These are phyloP conservation scores for Russula emetica DNA, from an alignment of 768 basidiomycete genomes.

Conservation along the genomic window DNA sequence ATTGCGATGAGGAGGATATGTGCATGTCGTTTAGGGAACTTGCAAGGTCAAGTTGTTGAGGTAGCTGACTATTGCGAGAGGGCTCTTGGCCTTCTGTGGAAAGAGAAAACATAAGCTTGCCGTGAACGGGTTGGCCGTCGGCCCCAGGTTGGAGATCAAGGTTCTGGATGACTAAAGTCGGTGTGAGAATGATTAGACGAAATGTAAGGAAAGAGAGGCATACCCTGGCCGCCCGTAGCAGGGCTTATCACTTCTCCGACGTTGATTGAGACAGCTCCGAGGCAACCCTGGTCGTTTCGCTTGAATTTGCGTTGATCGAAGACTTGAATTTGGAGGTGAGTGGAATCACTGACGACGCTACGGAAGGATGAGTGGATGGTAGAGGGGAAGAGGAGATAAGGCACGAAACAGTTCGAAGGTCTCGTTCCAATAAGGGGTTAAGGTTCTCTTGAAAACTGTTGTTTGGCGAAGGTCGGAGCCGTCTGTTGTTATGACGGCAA, in stretches of 20 bases:
- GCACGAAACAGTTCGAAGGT: conserved; percentile 69
- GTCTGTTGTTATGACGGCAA: conserved; percentile 81
- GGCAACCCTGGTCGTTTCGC: conserved; percentile 73
- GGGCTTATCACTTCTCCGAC: conserved; percentile 41
- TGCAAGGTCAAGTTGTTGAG: conserved; percentile 27
- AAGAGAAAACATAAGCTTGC: conserved; percentile 67
- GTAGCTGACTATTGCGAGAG: conserved; percentile 20
- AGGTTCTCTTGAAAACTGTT: conserved; percentile 58
- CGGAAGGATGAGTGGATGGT: conserved; percentile 15
- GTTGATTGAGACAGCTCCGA: conserved; percentile 47
- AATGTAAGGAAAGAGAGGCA: background rate
- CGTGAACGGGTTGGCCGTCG: conserved; percentile 75
- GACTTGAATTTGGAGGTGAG: conserved; percentile 76
- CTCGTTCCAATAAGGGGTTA: conserved; percentile 80
- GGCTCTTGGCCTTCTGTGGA: conserved; percentile 33
- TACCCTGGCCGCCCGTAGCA: conserved; percentile 34
- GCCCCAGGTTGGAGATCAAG: conserved; percentile 68
- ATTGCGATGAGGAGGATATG: conserved; percentile 6
- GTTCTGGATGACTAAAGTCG: conserved; percentile 56
- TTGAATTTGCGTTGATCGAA: conserved; percentile 89
- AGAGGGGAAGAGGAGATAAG: background rate
- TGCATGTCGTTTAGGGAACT: conserved; percentile 20
- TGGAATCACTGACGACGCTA: conserved; percentile 69
- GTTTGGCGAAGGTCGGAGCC: conserved; percentile 76
- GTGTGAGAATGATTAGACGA: background rate